phyloP scores from a whole-genome alignment of 1,284 basidiomycete genomes.

The Golubevia pallescens region DNA sequence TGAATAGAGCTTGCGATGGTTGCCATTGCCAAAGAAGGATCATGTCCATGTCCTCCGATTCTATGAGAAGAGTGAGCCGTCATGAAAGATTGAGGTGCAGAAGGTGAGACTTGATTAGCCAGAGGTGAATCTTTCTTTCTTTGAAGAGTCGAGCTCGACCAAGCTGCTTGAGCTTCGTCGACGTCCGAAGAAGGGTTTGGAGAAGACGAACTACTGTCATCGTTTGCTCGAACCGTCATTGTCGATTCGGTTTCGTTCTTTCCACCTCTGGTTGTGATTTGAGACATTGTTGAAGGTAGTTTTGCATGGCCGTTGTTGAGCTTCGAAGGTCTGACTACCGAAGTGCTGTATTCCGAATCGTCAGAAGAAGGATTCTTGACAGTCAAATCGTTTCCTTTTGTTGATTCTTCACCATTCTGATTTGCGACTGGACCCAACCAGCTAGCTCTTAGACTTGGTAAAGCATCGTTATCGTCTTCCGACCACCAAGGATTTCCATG shows the following conservation, averaged over 20 bases:
- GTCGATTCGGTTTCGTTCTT: conserved; percentile 25
- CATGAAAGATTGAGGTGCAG: conserved; percentile 25
- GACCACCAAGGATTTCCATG: conserved; percentile 59
- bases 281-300: conserved; percentile 20
- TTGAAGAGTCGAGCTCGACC: not conserved
- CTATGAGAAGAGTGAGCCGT: conserved; percentile 25
- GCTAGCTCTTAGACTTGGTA: conserved; percentile 40
- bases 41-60: conserved; percentile 13
- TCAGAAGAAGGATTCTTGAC: conserved; percentile 8
- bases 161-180: not conserved
- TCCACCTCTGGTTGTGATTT: conserved; percentile 1
- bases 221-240: conserved; percentile 20
- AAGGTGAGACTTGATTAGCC: not conserved
- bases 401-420: conserved; percentile 26
- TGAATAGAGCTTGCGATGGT: conserved; percentile 34
- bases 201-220: not conserved
- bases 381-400: conserved; percentile 19
- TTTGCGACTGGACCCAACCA: conserved; percentile 30
- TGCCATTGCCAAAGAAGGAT: conserved; percentile 39
- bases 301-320: conserved; percentile 26
- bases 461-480: conserved; percentile 26
- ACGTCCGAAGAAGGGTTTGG: not conserved
- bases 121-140: not conserved
- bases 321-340: conserved; percentile 45
- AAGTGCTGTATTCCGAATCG: conserved; percentile 49